Base-by-base conservation (phyloP, 495 filamentous ascomycete genomes). In the Thermochaetoides thermophila region DNA sequence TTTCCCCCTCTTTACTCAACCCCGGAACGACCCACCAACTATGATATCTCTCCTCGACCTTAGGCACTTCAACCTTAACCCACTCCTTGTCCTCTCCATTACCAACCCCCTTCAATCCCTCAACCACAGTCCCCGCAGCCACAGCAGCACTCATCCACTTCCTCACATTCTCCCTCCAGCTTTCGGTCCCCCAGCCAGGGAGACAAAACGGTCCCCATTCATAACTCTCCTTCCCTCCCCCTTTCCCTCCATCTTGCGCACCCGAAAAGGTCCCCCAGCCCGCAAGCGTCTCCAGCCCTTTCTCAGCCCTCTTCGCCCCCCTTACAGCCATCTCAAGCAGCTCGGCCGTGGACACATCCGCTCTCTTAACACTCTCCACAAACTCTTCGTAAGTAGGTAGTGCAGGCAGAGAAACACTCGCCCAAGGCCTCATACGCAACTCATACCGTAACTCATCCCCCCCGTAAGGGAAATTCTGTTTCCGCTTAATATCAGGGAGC, bases 381-480 rank as follows among this genome's bases (percentile, higher is more conserved):
- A 81, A 81, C 15, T 74, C 67, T 4, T 73, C 68, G 35, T 66
- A 84, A 0, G 73, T 59, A 0, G 78, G 71, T n/a, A 85, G 57
- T 38, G 76, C 71, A 0, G 84, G 83, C 7, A 84, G 55, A 14
- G 66, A 63, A 25, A 95, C 71, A 4, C 57, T 46, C 5, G 76
- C 58, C 39, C 92, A 95, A 0, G 84, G 84, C 46, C 83, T 87
- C 84, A 94, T 89, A 22, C 89, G 78, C 3, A 92, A 57, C 40
- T 89, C 76, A 53, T 93, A 92, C 5, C 86, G 74, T 17, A 87
- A 57, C 20, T 51, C 51, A 38, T 84, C 71, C 17, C 61, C 69
- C 29, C 74, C 71, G 52, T 89, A 93, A 0, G 82, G 80, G 1
- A 74, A 61, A 0, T 66, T 53, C 4, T 76, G 71, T 2, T 63